Evolutionary conservation across 2,329 filamentous ascomycete genomes (phyloP), one percentile per base, ranked within the genome.

Genomic region (Corniculantispora saksenae): DNA sequence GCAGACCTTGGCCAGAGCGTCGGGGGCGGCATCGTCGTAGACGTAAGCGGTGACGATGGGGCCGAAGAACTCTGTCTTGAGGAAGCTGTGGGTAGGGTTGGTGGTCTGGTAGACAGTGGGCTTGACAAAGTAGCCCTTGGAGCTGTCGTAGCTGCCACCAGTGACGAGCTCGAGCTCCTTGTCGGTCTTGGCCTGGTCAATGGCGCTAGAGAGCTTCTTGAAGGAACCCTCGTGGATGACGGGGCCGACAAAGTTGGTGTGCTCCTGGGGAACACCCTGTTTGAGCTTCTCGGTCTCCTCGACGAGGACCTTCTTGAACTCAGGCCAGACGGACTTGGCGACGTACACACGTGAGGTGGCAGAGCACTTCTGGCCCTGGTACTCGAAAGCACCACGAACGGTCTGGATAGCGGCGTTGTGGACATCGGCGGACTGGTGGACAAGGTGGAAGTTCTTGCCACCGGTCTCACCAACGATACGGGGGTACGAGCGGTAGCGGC

Each of bases 361-460:
- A 71, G 90, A 93, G 83, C 93, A 97, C 80, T 97, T 97, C 78
- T 97, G 93, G 58, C 93, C 93, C 76, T 95, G 92, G 82, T 89
- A 97, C 78, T 97, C 93, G 73, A 96, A 97, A 2, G 93, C 92
- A 56, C 91, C 92, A 64, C 93, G 91, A 38, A 97, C 86, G 6
- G 92, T 95, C 77, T 96, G 91, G 69, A 91, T 84, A 40, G 86
- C 92, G 13, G 92, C 92, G 73, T 94, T 95, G 67, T 87, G 81
- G 58, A 95, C 79, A 71, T 96, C 91, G 47, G 93, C 93, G 3
- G 88, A 89, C 54, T 83, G 81, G 81, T 97, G 92, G 38, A 97
- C 79, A 61, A 97, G 79, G 78, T 96, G 93, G 84, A 94, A 97
- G 83, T 97, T 97, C 87, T 97, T 97, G 76, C 93, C 93, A 66